Percentiles rank a stretch among this genome's conserved stretches.
These are phyloP conservation scores for Furcasterigmium sp. DNA, from an alignment of 2,329 filamentous ascomycete genomes.

Conservation along the genomic window DNA sequence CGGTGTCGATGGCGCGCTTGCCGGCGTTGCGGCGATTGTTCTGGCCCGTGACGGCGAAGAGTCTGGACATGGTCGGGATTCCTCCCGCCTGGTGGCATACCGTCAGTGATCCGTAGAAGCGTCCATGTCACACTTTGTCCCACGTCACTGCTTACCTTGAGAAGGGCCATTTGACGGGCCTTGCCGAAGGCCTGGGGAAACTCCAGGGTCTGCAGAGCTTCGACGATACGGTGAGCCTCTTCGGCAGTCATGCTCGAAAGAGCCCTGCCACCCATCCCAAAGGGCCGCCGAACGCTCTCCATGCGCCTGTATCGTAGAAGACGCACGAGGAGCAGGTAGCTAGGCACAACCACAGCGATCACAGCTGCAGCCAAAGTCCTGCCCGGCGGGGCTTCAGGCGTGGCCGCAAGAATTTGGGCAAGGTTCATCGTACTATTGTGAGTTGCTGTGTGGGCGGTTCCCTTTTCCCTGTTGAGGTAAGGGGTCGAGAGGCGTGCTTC, in stretches of 20 bases:
- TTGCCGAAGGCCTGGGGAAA: conserved; percentile 48
- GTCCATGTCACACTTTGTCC: neutral
- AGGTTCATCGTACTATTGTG: too few relatives aligned
- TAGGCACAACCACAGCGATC: too few relatives aligned
- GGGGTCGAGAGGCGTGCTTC: too few relatives aligned
- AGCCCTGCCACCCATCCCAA: neutral
- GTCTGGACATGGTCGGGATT: conserved; percentile 45
- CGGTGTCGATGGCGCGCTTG: conserved; percentile 49
- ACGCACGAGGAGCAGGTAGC: neutral
- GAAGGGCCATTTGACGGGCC: conserved; percentile 52
- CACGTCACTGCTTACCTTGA: conserved; percentile 43
- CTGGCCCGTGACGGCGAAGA: conserved; percentile 44
- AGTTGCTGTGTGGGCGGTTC: too few relatives aligned
- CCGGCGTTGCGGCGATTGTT: conserved; percentile 35
- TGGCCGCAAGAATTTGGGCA: too few relatives aligned
- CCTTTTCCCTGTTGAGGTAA: too few relatives aligned
- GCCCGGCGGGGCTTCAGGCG: too few relatives aligned
- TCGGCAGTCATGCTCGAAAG: conserved; percentile 9
- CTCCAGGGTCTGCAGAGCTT: conserved; percentile 39
- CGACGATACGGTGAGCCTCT: conserved; percentile 29
- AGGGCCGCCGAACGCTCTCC: neutral
- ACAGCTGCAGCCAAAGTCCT: too few relatives aligned
- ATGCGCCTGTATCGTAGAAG: conserved; percentile 1
- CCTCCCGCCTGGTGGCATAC: conserved; percentile 34
- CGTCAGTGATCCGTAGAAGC: neutral